Evolutionary conservation across 108 stramenopile genomes (phyloP), one percentile per base, ranked within the genome.

Genomic region (Stephanodiscus minutulus): DNA sequence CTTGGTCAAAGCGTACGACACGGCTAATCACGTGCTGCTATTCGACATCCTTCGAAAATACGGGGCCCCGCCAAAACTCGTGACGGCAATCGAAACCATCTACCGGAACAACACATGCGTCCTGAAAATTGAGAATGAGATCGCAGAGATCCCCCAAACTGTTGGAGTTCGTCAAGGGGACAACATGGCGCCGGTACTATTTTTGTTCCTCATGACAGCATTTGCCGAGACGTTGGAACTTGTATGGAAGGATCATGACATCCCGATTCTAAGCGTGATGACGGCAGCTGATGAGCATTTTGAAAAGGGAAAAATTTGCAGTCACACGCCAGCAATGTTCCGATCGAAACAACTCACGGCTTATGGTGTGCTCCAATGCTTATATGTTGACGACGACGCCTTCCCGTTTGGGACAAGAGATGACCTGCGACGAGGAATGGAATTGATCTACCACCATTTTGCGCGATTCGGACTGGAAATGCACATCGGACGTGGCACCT

Each of bases 1-100:
- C 27, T 27, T 73, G 1, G 72, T 73, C 5, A 73, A 73, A 64
- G 73, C 73, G 3, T 66, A 39, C 24, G 73, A 74, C 54, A 61
- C 73, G 27, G 50, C 36, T 24, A 56, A 66, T 53, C 73, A 61
- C 41, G 53, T 48, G 28, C 46, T 74, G 1, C 50, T 66, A 9
- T 25, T 46, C 9, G 24, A 55, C 5, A 35, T 74, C 25, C 28
- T 74, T 7, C 64, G 39, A n/a, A 74, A 35, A 24, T 74, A 66
- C 48, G n/a, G 65, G 73, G 54, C 48, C 2, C 65, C 64, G 21
- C 59, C 57, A 11, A 43, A 74, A 25, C 39, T 56, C 33, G 18
- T 12, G 13, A n/a, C 29, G 36, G 50, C 36, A 2, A 46, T 74
- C 13, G 20, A 39, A 35, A 57, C 46, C 41, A 28, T 74, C 12